Percentiles rank a stretch among this genome's conserved stretches.
Evolutionary conservation across 805 yeast genomes (phyloP).

Genomic region (Zygoascus ofunaensis): DNA sequence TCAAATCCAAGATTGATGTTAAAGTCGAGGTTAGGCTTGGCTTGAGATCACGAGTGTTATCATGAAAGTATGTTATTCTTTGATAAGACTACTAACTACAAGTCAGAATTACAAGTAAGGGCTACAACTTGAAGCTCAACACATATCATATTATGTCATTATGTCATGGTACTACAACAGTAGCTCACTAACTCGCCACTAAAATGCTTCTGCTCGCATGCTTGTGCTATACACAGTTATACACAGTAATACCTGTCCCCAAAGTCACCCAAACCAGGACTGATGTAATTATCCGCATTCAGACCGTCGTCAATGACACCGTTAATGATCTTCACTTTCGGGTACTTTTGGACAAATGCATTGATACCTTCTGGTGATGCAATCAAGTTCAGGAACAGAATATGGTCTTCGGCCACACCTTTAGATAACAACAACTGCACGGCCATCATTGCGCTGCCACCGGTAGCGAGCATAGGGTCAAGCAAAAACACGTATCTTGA

Average conservation of each 20-base stretch:
- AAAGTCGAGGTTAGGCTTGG: too few relatives aligned
- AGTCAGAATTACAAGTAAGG: too few relatives aligned
- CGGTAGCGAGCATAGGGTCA: conserved; percentile 98
- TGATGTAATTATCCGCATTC: conserved; percentile 75
- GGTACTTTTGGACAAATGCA: conserved; percentile 68
- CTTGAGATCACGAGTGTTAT: too few relatives aligned
- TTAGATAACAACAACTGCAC: conserved; percentile 78
- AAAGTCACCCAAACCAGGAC: conserved; percentile 95
- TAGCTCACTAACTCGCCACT: background rate
- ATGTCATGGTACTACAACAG: too few relatives aligned
- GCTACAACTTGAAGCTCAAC: too few relatives aligned
- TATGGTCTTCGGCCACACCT: conserved; percentile 83
- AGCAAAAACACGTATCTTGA: conserved; percentile 82
- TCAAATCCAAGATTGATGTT: too few relatives aligned
- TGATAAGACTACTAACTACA: background rate
- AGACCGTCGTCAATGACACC: conserved; percentile 87
- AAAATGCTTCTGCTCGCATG: background rate
- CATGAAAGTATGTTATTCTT: background rate
- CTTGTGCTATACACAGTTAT: conserved; percentile 27
- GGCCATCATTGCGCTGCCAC: conserved; percentile 97
- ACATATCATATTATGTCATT: too few relatives aligned
- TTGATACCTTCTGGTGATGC: conserved; percentile 93
- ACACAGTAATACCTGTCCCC: conserved; percentile 96
- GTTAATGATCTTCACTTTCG: conserved; percentile 79
- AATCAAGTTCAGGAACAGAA: conserved; percentile 80